phyloP scores from a whole-genome alignment of 768 basidiomycete species.

The Cystobasidium onofrii region DNA sequence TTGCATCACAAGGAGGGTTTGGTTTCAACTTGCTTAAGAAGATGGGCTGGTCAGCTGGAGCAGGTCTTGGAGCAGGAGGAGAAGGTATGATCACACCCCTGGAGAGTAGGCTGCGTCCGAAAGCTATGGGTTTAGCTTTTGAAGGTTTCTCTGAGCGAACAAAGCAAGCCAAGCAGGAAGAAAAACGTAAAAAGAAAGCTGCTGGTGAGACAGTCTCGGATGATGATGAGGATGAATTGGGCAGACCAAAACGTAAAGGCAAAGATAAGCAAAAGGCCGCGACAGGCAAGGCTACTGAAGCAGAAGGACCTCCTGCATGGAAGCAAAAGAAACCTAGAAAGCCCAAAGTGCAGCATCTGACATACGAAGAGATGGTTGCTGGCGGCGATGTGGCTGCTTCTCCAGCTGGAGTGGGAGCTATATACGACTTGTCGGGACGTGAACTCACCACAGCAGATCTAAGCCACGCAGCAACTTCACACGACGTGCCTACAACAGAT shows the following conservation, averaged over 20 bases:
- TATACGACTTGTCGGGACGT: constrained; percentile 81
- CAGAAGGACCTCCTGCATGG: constrained; percentile 38
- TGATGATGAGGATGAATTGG: constrained; percentile 60
- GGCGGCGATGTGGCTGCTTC: constrained; percentile 53
- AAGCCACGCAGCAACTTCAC: constrained; percentile 61
- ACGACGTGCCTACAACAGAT: constrained; percentile 65
- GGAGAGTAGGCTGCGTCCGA: constrained; percentile 73
- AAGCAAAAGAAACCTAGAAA: constrained; percentile 54
- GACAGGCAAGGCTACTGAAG: background rate
- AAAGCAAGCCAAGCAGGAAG: constrained; percentile 72
- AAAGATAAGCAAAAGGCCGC: background rate
- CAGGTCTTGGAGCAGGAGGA: constrained; percentile 66
- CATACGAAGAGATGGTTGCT: constrained; percentile 88
- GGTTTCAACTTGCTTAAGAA: constrained; percentile 86
- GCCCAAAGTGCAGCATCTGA: constrained; percentile 82
- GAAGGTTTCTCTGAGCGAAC: constrained; percentile 83
- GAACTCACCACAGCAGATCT: constrained; percentile 85
- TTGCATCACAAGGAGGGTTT: constrained; percentile 56
- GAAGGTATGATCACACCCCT: constrained; percentile 82
- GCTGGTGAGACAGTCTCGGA: constrained; percentile 52
- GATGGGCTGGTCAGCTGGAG: constrained; percentile 83
- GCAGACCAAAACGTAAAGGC: constrained; percentile 46
- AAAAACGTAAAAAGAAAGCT: constrained; percentile 46
- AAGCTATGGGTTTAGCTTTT: constrained; percentile 74
- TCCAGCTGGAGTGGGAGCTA: constrained; percentile 61